Evolutionary conservation across 2,329 filamentous ascomycete species (phyloP).

Genomic region (Colletotrichum navitas): DNA sequence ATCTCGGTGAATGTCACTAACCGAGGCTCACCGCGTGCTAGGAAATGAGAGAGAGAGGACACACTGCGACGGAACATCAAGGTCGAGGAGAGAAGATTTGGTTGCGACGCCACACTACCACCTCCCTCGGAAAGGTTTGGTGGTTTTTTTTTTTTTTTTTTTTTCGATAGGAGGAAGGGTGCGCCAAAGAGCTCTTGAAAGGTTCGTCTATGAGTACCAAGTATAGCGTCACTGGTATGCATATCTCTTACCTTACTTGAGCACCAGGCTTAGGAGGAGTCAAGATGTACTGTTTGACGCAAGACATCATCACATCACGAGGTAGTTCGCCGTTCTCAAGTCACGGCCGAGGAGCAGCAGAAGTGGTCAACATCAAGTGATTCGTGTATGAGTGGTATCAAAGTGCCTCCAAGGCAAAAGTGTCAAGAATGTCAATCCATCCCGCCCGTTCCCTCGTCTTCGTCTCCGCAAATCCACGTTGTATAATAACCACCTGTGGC

Average conservation of each 20-base stretch:
- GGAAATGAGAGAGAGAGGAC: conserved; percentile 25
- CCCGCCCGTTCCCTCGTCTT: background rate
- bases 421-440: conserved; percentile 17
- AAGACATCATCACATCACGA: background rate
- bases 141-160: no score
- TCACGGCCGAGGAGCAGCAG: background rate
- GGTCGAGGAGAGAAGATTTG: background rate
- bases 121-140: no score
- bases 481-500: background rate
- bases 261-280: background rate
- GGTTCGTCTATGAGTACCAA: no score
- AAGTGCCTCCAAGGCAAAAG: conserved; percentile 12
- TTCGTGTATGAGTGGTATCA: conserved; percentile 26
- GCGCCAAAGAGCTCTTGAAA: no score
- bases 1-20: background rate
- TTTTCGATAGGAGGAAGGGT: no score
- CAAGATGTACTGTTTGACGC: background rate
- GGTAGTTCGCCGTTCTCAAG: background rate
- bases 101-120: background rate
- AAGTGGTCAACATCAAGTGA: background rate
- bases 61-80: conserved; percentile 29
- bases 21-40: conserved; percentile 7
- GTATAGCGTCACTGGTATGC: background rate
- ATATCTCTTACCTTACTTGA: background rate
- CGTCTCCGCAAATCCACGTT: background rate